These are phyloP conservation scores for Cucurbita ficifolia DNA, from an alignment of 306 rosid genomes.

Conservation along the genomic window DNA sequence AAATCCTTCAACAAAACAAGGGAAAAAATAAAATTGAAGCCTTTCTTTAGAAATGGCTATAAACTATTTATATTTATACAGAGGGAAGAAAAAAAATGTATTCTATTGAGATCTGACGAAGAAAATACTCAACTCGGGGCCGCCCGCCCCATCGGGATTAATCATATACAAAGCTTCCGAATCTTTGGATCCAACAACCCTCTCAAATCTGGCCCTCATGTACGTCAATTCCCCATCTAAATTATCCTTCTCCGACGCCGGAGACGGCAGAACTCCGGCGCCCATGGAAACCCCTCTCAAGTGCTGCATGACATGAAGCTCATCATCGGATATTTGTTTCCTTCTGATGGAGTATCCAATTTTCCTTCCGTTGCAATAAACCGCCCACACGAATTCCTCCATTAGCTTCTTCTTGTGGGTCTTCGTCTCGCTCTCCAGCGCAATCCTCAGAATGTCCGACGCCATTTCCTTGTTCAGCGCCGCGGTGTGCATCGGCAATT, in stretches of 20 bases:
- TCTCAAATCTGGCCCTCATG: slow-evolving; percentile 71
- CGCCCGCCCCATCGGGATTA: slow-evolving; percentile 69
- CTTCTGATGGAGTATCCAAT: slow-evolving; percentile 72
- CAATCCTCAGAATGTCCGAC: slow-evolving; percentile 57
- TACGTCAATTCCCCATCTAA: slow-evolving; percentile 75
- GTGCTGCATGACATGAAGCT: slow-evolving; percentile 79
- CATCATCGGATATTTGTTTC: slow-evolving; percentile 67
- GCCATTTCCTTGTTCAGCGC: slow-evolving; percentile 79
- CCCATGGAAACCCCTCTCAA: slow-evolving; percentile 96
- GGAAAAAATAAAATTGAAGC: neutral
- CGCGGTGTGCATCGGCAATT: slow-evolving; percentile 62
- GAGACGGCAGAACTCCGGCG: slow-evolving; percentile 68
- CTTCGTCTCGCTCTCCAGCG: slow-evolving; percentile 91
- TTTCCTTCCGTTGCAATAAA: slow-evolving; percentile 81
- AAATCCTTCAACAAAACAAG: neutral
- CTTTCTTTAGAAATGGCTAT: neutral
- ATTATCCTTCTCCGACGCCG: slow-evolving; percentile 26
- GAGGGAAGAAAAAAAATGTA: neutral
- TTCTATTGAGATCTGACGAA: slow-evolving; percentile 50
- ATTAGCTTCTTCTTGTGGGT: slow-evolving; percentile 54
- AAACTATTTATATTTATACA: neutral
- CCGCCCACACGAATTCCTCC: slow-evolving; percentile 90
- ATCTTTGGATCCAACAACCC: slow-evolving; percentile 82
- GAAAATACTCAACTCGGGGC: slow-evolving; percentile 82
- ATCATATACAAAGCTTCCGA: slow-evolving; percentile 81